Percentiles rank a stretch among this genome's conserved stretches.
Evolutionary conservation across 1,139 yeast genomes (phyloP).

Genomic region (Geotrichum australiense): DNA sequence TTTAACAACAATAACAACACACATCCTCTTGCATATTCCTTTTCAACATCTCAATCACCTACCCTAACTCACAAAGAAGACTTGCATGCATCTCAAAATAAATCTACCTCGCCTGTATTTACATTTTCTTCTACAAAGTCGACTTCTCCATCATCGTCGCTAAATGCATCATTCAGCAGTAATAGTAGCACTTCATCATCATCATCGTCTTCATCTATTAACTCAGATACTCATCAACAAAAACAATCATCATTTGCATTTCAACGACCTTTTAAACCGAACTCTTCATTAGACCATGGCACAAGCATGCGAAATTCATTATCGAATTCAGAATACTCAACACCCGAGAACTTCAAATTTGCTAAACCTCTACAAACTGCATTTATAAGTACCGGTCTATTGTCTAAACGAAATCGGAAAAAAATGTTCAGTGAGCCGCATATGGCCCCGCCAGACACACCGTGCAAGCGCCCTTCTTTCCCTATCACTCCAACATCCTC

Average conservation of each 20-base stretch:
- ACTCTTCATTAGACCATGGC: conserved; percentile 26
- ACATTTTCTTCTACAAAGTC: conserved; percentile 2
- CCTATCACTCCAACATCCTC: conserved; percentile 12
- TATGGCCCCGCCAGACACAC: conserved; percentile 62
- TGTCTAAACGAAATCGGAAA: conserved; percentile 57
- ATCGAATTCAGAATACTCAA: conserved; percentile 18
- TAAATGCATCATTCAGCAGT: neutral
- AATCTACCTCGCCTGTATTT: conserved; percentile 6
- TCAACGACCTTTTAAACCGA: conserved; percentile 19
- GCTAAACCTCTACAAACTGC: conserved; percentile 85
- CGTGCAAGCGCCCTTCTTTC: conserved; percentile 55
- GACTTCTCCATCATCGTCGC: conserved; percentile 14
- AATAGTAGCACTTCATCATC: conserved; percentile 2
- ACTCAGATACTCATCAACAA: conserved; percentile 2
- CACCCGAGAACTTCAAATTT: conserved; percentile 52
- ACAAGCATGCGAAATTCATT: conserved; percentile 18
- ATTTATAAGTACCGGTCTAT: conserved; percentile 65
- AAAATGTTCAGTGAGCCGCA: conserved; percentile 20
- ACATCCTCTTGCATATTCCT: conserved; percentile 17
- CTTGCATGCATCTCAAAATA: neutral
- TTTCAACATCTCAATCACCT: conserved; percentile 16
- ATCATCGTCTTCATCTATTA: neutral
- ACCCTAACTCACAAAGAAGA: conserved; percentile 9
- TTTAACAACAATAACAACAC: conserved; percentile 1
- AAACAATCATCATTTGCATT: conserved; percentile 8